Percentiles rank a stretch among this genome's conserved stretches.
Conservation (phyloP, 179 eudicot genomes). For the Gypsophila paniculata region DNA sequence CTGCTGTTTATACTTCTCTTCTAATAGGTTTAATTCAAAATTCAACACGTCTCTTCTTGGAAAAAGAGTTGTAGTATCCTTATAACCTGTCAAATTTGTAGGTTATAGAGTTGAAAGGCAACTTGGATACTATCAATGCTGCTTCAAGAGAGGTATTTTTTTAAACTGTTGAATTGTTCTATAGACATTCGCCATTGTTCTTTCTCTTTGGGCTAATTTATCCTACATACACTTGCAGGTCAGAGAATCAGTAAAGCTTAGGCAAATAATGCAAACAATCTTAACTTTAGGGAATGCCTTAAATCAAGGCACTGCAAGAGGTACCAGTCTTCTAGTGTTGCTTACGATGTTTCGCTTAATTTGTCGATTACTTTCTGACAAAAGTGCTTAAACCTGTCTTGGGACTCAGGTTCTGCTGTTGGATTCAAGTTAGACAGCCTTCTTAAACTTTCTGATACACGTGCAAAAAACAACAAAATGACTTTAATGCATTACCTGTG, state of each 20-base stretch:
- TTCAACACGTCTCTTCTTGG: neutral
- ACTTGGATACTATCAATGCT: conserved; percentile 64
- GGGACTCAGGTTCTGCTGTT: conserved; percentile 75
- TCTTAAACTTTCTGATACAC: conserved; percentile 90
- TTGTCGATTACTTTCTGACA: neutral
- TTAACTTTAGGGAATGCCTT: conserved; percentile 91
- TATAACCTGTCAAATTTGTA: conserved; percentile 28
- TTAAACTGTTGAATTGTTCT: conserved; percentile 10
- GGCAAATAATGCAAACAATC: conserved; percentile 94
- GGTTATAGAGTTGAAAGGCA: conserved; percentile 67
- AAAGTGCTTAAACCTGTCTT: neutral
- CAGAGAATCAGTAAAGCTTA: conserved; percentile 75
- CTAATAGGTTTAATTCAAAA: neutral
- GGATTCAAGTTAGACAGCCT: conserved; percentile 98
- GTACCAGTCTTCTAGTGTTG: conserved; percentile 35
- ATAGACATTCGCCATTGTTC: neutral
- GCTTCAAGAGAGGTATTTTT: conserved; percentile 73
- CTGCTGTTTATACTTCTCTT: neutral
- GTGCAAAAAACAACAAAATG: conserved; percentile 94
- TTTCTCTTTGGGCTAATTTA: neutral
- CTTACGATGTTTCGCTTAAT: conserved; percentile 4
- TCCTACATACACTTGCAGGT: conserved; percentile 45
- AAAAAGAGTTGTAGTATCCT: neutral
- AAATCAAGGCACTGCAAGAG: conserved; percentile 98
- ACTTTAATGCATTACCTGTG: conserved; percentile 95